A percentile compares a stretch with the other conserved stretches of the same genome.
These are phyloP conservation scores for Echinochloa phyllopogon DNA, from an alignment of 176 grass and related monocot species.

Conservation along the genomic window DNA sequence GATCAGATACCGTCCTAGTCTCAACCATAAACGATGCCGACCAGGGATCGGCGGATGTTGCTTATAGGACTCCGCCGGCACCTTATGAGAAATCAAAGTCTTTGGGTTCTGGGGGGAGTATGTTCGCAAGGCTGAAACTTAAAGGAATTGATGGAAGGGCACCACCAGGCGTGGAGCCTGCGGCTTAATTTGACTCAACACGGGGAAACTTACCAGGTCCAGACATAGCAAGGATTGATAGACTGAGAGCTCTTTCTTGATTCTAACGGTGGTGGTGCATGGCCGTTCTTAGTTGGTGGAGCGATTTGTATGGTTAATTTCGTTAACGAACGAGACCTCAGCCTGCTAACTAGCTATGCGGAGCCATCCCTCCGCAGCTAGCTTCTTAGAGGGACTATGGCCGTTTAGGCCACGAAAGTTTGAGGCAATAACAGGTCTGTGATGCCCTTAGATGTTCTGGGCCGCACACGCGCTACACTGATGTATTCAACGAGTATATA, in stretches of 20 bases:
- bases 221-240: too few relatives aligned
- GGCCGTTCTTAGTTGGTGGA: constrained; percentile 2
- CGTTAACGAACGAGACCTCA: constrained; percentile 74
- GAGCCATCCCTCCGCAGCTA: constrained; percentile 60
- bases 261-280: too few relatives aligned
- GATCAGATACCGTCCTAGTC: constrained; percentile 59
- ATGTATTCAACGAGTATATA: constrained; percentile 84
- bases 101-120: constrained; percentile 16
- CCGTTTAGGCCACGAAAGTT: constrained; percentile 73
- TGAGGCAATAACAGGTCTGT: constrained; percentile 86
- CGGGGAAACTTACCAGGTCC: too few relatives aligned
- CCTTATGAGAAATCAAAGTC: constrained; percentile 93
- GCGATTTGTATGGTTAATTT: constrained; percentile 81
- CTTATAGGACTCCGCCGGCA: constrained; percentile 67
- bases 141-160: too few relatives aligned
- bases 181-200: too few relatives aligned
- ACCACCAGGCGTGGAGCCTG: too few relatives aligned
- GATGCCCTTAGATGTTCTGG: constrained; percentile 93
- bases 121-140: too few relatives aligned
- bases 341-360: constrained; percentile 67
- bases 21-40: constrained; percentile 73
- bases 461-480: constrained; percentile 70
- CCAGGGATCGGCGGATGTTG: constrained; percentile 74
- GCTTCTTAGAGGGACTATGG: constrained; percentile 87
- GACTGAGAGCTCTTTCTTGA: too few relatives aligned